Base-by-base conservation (phyloP, 164 flowering plant species). In the Vitis cinerea region DNA sequence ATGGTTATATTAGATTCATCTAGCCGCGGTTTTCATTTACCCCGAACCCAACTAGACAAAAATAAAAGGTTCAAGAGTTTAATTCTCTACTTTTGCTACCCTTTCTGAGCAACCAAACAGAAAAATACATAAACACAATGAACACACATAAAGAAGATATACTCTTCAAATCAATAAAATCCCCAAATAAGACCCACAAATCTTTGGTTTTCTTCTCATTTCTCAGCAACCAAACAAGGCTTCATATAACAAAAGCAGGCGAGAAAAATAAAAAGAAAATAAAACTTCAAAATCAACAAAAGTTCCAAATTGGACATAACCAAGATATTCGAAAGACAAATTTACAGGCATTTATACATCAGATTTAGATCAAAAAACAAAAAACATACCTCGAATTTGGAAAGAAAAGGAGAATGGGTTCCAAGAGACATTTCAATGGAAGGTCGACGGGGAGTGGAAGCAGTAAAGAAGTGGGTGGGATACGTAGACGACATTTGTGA, bases 381-480 rank as follows among this genome's bases (percentile, higher is more conserved):
- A 30, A 9, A 69, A 64, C 50, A 70, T 72, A 69, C 85, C 83
- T 76, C 72, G 70, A 73, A 54, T 6, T 59, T 63, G 9, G 52
- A 75, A 54, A 64, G 50, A 48, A 16, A 30, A 17, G 60, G 67
- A 23, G 59, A 51, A 64, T 9, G 50, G 29, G 64, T 55, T 44
- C 50, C 56, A 10, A 61, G 57, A 31, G 72, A 60, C 61, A 59
- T 56, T 23, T 23, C 59, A 16, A 75, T 7, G 55, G 71, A 31
- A 61, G 51, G n/a, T 16, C 30, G 74, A 30, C 60, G 48, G 31
- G 60, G 72, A 52, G 68, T 16, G 59, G 76, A 61, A 63, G 70
- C 78, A 66, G 74, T 50, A 31, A 75, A 30, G 44, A 69, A 67
- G 29, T 59, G 72, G 37, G 74, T 63, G 16, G 74, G 23, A 59